These are phyloP conservation scores for Lathyrus sativus DNA, from an alignment of 306 rosid genomes.

Conservation along the genomic window DNA sequence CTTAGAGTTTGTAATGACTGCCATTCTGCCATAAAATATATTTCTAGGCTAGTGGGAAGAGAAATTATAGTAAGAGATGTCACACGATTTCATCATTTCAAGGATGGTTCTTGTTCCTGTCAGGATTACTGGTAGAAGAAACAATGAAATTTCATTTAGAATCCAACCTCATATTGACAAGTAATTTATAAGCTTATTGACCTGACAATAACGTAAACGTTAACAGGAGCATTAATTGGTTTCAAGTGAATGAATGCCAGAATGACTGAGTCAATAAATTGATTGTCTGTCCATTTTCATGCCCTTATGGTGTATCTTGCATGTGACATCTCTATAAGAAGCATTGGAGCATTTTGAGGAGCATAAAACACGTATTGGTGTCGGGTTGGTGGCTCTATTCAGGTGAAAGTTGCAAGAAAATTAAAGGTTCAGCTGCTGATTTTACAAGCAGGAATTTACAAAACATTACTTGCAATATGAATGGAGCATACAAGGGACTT, in stretches of 20 bases:
- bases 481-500: background rate
- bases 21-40: constrained; percentile 80
- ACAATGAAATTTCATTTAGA: constrained; percentile 12
- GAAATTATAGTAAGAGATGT: constrained; percentile 80
- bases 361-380: background rate
- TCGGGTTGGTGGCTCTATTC: constrained; percentile 9
- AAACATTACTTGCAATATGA: background rate
- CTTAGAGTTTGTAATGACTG: constrained; percentile 89
- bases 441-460: background rate
- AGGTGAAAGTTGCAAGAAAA: constrained; percentile 21
- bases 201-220: background rate
- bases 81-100: constrained; percentile 86
- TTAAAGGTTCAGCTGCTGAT: background rate
- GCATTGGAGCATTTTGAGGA: constrained; percentile 9
- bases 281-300: background rate
- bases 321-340: constrained; percentile 20
- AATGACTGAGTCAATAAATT: background rate
- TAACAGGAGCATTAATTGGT: constrained; percentile 9
- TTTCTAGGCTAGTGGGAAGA: constrained; percentile 79
- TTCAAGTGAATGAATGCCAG: constrained; percentile 16
- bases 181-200: background rate
- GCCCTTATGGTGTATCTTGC: constrained; percentile 1
- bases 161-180: constrained; percentile 17
- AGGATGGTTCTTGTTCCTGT: constrained; percentile 79
- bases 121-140: constrained; percentile 75